A percentile compares a stretch with the other conserved stretches of the same genome.
Evolutionary conservation across 2,329 filamentous ascomycete genomes (phyloP).

Genomic region (Sporothrix pseudoabietina): DNA sequence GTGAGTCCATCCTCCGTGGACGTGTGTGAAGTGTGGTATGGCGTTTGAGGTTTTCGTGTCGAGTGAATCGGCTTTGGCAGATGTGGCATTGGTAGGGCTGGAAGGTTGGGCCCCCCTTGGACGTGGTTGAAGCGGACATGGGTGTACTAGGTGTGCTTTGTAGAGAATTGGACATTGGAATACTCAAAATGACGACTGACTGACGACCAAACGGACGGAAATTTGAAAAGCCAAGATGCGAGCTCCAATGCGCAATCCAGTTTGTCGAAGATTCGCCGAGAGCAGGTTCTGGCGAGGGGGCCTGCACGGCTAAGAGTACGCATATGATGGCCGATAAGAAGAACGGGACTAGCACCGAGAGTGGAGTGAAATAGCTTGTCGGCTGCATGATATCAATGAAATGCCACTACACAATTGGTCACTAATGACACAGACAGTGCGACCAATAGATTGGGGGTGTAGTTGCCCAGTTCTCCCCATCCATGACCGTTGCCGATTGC

Average conservation of each 20-base stretch:
- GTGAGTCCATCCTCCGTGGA: conserved; percentile 38
- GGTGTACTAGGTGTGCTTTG: background rate
- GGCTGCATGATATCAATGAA: background rate
- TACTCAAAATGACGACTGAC: background rate
- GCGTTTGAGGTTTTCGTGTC: conserved; percentile 48
- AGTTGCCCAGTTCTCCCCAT: background rate
- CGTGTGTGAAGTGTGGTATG: conserved; percentile 46
- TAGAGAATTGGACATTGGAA: background rate
- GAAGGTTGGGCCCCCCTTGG: conserved; percentile 19
- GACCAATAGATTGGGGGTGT: background rate
- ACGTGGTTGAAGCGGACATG: conserved; percentile 14
- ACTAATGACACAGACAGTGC: background rate
- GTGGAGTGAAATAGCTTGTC: background rate
- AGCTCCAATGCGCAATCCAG: background rate
- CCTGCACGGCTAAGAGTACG: background rate
- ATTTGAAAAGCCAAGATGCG: too few species aligned
- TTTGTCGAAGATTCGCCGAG: background rate
- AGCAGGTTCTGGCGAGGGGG: background rate
- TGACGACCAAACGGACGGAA: too few species aligned
- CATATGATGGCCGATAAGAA: background rate
- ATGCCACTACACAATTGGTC: background rate
- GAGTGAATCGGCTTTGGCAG: conserved; percentile 45
- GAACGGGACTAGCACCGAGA: conserved; percentile 4
- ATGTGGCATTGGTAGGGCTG: conserved; percentile 48
- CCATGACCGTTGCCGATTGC: background rate